phyloP scores from a whole-genome alignment of 139 green algal species.

The Micractinium sp. region DNA sequence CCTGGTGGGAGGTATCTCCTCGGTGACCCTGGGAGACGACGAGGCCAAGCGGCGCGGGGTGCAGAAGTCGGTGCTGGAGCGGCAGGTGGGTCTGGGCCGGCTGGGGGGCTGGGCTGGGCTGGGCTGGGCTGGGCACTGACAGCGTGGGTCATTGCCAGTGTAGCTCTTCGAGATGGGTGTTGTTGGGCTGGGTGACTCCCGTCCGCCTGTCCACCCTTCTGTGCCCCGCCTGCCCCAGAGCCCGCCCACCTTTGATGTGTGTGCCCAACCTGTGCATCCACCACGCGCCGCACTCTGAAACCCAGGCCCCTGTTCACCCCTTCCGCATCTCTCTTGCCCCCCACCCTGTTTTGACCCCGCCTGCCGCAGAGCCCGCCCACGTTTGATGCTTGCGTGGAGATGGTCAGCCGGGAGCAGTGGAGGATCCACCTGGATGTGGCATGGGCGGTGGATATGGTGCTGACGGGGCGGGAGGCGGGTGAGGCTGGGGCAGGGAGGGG shows the following conservation, averaged over 20 bases:
- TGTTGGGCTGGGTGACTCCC: too few species aligned
- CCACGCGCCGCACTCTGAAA: too few species aligned
- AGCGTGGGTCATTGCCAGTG: too few species aligned
- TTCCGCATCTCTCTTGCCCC: too few species aligned
- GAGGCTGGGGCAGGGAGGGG: not conserved
- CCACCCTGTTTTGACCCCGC: not conserved
- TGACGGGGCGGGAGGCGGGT: slow-evolving; percentile 41
- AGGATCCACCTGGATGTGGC: slow-evolving; percentile 70
- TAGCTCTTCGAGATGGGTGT: too few species aligned
- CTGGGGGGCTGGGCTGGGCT: slow-evolving; percentile 3
- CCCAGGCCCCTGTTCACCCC: too few species aligned
- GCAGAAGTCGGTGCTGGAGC: slow-evolving; percentile 97
- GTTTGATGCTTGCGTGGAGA: slow-evolving; percentile 51
- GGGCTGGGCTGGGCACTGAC: not conserved
- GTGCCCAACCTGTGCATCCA: too few species aligned
- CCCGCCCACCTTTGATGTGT: too few species aligned
- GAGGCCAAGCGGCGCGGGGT: slow-evolving; percentile 85
- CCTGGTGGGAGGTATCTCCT: slow-evolving; percentile 79
- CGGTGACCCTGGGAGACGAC: slow-evolving; percentile 87
- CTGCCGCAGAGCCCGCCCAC: slow-evolving; percentile 25
- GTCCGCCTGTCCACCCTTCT: not conserved
- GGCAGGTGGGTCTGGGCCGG: slow-evolving; percentile 65
- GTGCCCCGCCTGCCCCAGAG: not conserved
- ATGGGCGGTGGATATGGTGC: slow-evolving; percentile 43
- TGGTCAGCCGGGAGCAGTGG: slow-evolving; percentile 60